Percentiles rank a stretch among this genome's conserved stretches.
These are phyloP conservation scores for Trichoderma sp. DNA, from an alignment of 2,329 filamentous ascomycete species.

Conservation along the genomic window DNA sequence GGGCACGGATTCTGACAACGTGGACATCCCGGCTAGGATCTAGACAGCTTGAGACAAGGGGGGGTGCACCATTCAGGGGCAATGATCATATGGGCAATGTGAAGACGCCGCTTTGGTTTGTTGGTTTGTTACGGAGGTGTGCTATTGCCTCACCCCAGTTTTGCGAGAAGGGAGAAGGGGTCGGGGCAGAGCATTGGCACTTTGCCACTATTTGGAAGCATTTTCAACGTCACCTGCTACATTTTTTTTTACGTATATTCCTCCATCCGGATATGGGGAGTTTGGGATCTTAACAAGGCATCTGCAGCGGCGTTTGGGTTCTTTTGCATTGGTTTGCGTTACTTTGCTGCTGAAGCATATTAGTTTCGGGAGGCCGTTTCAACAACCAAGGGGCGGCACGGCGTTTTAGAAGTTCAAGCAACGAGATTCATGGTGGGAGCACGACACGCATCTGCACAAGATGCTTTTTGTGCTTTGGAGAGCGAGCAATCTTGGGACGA, in stretches of 20 bases:
- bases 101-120: neutral
- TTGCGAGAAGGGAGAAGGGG: neutral
- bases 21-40: conserved; percentile 32
- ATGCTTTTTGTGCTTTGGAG: neutral
- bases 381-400: neutral
- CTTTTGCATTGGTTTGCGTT: neutral
- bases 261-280: neutral
- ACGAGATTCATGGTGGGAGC: neutral
- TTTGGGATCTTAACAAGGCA: neutral
- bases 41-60: neutral
- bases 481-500: neutral
- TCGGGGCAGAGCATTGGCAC: neutral
- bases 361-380: neutral
- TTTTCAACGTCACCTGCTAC: neutral
- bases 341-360: neutral
- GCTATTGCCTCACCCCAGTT: neutral
- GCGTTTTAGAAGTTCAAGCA: neutral
- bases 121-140: neutral
- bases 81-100: neutral
- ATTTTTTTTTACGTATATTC: neutral
- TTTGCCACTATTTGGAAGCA: neutral
- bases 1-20: conserved; percentile 24
- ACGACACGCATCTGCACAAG: neutral
- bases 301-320: neutral
- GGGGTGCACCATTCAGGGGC: neutral